A percentile compares a stretch with the other conserved stretches of the same genome.
Conservation (phyloP, 2,329 filamentous ascomycete species). For the Alternaria longipes region DNA sequence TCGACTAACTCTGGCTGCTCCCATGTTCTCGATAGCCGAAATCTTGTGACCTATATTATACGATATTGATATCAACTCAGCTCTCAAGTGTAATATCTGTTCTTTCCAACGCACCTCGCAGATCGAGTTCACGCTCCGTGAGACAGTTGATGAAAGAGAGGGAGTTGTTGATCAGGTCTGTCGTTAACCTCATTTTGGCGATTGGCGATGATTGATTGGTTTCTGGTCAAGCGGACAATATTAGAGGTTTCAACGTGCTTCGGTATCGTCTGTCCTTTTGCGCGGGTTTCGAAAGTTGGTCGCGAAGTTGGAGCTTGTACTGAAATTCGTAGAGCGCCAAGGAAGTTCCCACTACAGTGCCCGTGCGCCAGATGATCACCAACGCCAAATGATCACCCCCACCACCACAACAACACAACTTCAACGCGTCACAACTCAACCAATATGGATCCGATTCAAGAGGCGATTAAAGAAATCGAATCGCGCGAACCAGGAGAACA, state of each 20-base stretch:
- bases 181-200: conserved; percentile 85
- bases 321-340: conserved; percentile 19
- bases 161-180: conserved; percentile 91
- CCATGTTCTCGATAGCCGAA: conserved; percentile 95
- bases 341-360: conserved; percentile 14
- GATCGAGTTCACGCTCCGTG: conserved; percentile 98
- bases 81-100: conserved; percentile 93
- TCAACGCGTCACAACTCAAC: too few species aligned
- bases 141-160: conserved; percentile 98
- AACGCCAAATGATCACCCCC: too few species aligned
- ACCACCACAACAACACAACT: too few species aligned
- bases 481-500: too few species aligned
- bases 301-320: conserved; percentile 13
- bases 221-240: background rate
- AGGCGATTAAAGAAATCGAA: too few species aligned
- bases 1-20: conserved; percentile 84
- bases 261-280: background rate
- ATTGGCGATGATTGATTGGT: background rate
- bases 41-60: conserved; percentile 90
- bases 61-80: conserved; percentile 83
- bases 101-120: conserved; percentile 99
- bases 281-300: conserved; percentile 10
- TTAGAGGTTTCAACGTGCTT: background rate
- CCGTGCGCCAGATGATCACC: too few species aligned
- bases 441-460: too few species aligned